A percentile compares a stretch with the other conserved stretches of the same genome.
Conservation (phyloP, 75 land plant species). For the Sequoiadendron giganteum region DNA sequence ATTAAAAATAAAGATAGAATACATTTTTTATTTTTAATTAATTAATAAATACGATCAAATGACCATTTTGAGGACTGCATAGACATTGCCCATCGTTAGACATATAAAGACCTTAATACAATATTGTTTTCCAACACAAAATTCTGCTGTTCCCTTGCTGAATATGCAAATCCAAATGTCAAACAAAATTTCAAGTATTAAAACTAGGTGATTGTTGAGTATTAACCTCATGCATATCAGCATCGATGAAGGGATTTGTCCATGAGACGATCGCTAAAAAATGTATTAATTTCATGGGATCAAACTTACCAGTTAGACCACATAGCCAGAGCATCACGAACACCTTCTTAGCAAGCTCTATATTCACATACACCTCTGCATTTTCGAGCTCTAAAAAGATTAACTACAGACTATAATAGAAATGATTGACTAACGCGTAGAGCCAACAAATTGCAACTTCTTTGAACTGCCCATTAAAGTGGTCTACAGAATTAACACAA, state of each 20-base stretch:
- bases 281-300: too few relatives aligned
- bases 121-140: not conserved
- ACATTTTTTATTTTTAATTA: too few relatives aligned
- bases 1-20: too few relatives aligned
- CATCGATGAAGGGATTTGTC: slow-evolving; percentile 23
- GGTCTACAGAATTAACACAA: slow-evolving; percentile 83
- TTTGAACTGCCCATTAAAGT: slow-evolving; percentile 88
- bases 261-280: not conserved
- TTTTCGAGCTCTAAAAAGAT: not conserved
- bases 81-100: not conserved
- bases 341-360: not conserved
- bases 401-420: not conserved
- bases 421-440: slow-evolving; percentile 57
- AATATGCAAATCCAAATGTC: not conserved
- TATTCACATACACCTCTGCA: not conserved
- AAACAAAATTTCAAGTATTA: not conserved
- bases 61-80: too few relatives aligned
- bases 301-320: too few relatives aligned
- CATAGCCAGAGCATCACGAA: too few relatives aligned
- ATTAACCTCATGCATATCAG: slow-evolving; percentile 5
- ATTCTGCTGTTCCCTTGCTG: not conserved
- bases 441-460: slow-evolving; percentile 90
- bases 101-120: not conserved
- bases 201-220: not conserved
- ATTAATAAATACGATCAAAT: too few relatives aligned